Evolutionary conservation across 2,329 filamentous ascomycete species (phyloP).

Genomic region (Calonectria pteridis): DNA sequence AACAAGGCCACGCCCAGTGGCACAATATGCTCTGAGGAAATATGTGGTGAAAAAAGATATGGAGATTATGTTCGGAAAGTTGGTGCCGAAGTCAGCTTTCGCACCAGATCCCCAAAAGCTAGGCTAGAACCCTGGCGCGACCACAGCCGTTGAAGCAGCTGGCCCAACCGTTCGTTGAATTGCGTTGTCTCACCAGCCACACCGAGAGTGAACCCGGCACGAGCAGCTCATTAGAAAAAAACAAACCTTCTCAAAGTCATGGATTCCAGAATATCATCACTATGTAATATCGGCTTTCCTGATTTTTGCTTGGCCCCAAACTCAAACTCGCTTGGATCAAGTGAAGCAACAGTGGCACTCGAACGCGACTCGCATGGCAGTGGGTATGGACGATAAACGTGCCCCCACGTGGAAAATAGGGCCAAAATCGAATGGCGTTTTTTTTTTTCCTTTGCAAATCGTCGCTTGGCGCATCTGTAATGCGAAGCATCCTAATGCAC

Average conservation of each 20-base stretch:
- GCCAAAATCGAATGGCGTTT: neutral
- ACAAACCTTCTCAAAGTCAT: too few relatives aligned
- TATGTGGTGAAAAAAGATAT: too few relatives aligned
- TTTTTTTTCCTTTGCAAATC: neutral
- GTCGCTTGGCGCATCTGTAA: neutral
- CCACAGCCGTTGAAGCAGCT: neutral
- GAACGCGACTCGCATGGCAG: neutral
- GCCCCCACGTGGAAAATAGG: too few relatives aligned
- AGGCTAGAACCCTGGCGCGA: neutral
- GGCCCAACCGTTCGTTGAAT: neutral
- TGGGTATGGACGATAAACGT: neutral
- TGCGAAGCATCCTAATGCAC: too few relatives aligned
- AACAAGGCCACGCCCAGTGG: too few relatives aligned
- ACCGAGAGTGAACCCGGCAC: neutral
- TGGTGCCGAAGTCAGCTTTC: too few relatives aligned
- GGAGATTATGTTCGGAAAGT: too few relatives aligned
- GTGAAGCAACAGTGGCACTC: neutral
- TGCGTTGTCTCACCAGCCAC: neutral
- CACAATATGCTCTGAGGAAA: too few relatives aligned
- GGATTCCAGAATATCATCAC: neutral
- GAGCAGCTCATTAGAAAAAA: neutral
- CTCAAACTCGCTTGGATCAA: too few relatives aligned
- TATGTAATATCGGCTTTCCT: neutral
- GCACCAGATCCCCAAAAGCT: too few relatives aligned
- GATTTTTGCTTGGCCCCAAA: accelerated